A percentile compares a stretch with the other conserved stretches of the same genome.
Conservation (phyloP, 163 green algal species). For the Botryococcus braunii region DNA sequence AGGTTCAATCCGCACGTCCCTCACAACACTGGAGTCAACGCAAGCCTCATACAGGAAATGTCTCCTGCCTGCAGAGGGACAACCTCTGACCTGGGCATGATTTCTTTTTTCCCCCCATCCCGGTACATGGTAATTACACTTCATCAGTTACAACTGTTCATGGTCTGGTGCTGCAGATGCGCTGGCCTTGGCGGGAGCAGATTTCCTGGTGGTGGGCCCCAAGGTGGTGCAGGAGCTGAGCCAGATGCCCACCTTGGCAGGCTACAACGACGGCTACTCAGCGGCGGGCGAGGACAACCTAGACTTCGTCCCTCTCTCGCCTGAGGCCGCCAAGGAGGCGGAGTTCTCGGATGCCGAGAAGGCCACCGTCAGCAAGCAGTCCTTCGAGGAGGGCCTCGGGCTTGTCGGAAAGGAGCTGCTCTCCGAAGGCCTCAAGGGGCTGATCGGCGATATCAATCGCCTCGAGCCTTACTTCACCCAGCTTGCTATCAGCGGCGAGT, state of each 20-base stretch:
- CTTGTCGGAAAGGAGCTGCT: constrained; percentile 48
- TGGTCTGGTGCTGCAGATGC: constrained; percentile 37
- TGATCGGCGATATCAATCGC: constrained; percentile 41
- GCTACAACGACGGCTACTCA: constrained; percentile 67
- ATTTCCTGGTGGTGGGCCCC: constrained; percentile 65
- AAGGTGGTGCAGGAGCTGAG: constrained; percentile 49
- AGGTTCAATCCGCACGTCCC: too few species aligned
- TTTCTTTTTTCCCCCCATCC: too few species aligned
- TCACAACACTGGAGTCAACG: too few species aligned
- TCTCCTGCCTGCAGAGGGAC: too few species aligned
- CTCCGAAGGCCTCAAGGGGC: constrained; percentile 15
- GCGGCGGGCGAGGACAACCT: constrained; percentile 14
- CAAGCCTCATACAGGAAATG: too few species aligned
- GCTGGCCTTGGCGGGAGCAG: constrained; percentile 57
- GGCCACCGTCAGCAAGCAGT: constrained; percentile 27
- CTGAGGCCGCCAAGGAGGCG: constrained; percentile 13
- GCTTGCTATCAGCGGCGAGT: constrained; percentile 32
- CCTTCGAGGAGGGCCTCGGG: constrained; percentile 58
- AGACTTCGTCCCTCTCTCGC: constrained; percentile 35
- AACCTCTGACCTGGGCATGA: too few species aligned
- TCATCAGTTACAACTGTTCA: not conserved
- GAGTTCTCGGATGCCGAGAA: constrained; percentile 27
- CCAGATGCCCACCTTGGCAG: constrained; percentile 39
- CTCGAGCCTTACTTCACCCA: constrained; percentile 42
- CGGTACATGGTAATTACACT: not conserved